Evolutionary conservation across 768 basidiomycete genomes (phyloP).

Genomic region (Kwoniella sp.): DNA sequence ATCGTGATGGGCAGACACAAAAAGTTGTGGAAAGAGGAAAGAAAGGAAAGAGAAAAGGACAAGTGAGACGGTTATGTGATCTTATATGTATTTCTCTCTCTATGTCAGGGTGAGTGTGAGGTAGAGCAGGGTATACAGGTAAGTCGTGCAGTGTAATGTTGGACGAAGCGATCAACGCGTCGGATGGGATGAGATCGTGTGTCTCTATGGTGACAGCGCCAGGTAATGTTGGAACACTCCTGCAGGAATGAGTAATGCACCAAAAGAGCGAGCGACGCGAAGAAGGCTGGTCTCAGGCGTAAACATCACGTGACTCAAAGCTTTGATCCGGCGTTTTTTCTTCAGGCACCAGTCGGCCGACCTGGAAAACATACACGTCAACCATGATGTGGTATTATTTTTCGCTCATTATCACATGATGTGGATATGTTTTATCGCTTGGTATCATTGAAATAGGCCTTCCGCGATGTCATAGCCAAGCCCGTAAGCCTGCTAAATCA

Average conservation of each 20-base stretch:
- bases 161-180: conserved; percentile 10
- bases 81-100: conserved; percentile 15
- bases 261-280: conserved; percentile 19
- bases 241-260: no score
- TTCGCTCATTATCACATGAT: background rate
- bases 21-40: background rate
- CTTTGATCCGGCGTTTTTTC: conserved; percentile 7
- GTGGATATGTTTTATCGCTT: background rate
- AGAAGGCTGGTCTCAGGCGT: conserved; percentile 18
- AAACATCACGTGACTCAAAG: conserved; percentile 21
- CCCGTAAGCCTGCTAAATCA: no score
- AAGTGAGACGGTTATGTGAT: conserved; percentile 11
- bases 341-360: conserved; percentile 6
- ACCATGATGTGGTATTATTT: conserved; percentile 25
- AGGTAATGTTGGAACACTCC: conserved; percentile 15
- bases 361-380: conserved; percentile 15
- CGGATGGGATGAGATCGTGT: conserved; percentile 3
- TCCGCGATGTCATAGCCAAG: no score
- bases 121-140: background rate
- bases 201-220: background rate
- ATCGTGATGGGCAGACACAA: conserved; percentile 5
- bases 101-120: background rate
- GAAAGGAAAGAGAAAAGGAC: conserved; percentile 14
- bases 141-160: background rate
- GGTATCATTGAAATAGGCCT: background rate